Base-by-base conservation (phyloP, 139 green algal species). In the Auxenochlorella pyrenoidosa region DNA sequence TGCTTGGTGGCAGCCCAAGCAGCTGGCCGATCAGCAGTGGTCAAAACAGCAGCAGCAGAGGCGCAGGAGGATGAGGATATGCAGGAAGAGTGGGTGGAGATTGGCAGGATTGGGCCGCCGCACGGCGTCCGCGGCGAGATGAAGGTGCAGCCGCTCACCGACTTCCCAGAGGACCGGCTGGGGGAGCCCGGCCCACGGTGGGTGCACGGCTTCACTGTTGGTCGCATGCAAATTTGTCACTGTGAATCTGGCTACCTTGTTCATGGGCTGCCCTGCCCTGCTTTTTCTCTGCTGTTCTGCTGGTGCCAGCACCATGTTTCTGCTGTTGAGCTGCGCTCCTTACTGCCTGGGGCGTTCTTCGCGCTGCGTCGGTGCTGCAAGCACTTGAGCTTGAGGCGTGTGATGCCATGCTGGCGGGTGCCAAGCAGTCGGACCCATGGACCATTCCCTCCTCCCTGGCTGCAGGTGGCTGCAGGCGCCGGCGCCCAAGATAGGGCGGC, bases 91-190 rank as follows among this genome's bases (percentile, higher is more conserved):
- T 92, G 85, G 58, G 44, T 95, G 22, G 88, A 94, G 77, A 60
- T 95, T 24, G 92, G 92, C 38, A 44, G 77, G 26, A 79, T 95
- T 12, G 66, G 87, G 21, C 68, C 78, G 44, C 73, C 92, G 28
- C 92, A 95, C 58, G 92, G 92, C 41, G 81, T 95, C 21, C 72
- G 71, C 26, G 92, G 92, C 47, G 92, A 95, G 80, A 81, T 95
- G 51, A 91, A 91, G 71, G 85, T 94, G 30, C 81, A 93, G 40
- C 83, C 92, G 1, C 78, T 92, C 10, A 95, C 92, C 65, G 92
- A 95, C 72, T 94, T 88, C 32, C 85, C 92, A 30, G 83, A 91
- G 41, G 89, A 95, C 21, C 77, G 92, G 22, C 65, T 95, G 63
- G 79, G 83, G 26, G 60, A 34, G 4, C 82, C 90, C 26, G 92